A percentile compares a stretch with the other conserved stretches of the same genome.
phyloP scores from a whole-genome alignment of 2,329 filamentous ascomycete genomes.

The Alternaria metachromatica region DNA sequence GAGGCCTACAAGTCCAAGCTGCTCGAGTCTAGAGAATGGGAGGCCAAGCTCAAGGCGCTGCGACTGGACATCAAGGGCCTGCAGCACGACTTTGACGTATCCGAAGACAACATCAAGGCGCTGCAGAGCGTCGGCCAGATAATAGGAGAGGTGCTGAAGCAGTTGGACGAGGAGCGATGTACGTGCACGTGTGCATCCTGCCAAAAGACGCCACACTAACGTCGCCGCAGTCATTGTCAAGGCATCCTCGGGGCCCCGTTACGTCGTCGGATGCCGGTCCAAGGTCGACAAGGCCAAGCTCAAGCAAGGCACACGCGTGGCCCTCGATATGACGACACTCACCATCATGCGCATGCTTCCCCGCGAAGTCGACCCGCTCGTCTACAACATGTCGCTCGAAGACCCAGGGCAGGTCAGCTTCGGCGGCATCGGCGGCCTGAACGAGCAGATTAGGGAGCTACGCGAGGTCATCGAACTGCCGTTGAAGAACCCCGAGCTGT shows the following conservation, averaged over 20 bases:
- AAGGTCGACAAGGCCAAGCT: conserved; percentile 98
- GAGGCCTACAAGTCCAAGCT: conserved; percentile 62
- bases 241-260: conserved; percentile 94
- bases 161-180: conserved; percentile 99
- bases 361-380: conserved; percentile 95
- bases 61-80: conserved; percentile 95
- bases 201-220: conserved; percentile 14
- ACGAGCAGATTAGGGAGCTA: conserved; percentile 97
- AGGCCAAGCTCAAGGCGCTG: conserved; percentile 93
- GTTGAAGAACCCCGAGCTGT: conserved; percentile 97
- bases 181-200: conserved; percentile 49
- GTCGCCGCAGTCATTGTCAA: conserved; percentile 84
- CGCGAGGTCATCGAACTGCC: conserved; percentile 97
- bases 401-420: conserved; percentile 98
- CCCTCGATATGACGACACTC: conserved; percentile 98
- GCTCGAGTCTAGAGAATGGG: conserved; percentile 97
- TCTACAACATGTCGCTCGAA: conserved; percentile 99
- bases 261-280: conserved; percentile 96
- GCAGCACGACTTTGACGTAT: conserved; percentile 93
- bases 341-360: conserved; percentile 99
- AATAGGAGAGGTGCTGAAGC: conserved; percentile 98
- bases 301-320: conserved; percentile 97
- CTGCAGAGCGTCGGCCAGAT: conserved; percentile 99
- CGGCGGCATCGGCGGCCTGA: conserved; percentile 94
- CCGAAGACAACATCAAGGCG: conserved; percentile 99